Base-by-base conservation (phyloP, 371 early-diverging fungal species). In the Lichtheimia ornata region DNA sequence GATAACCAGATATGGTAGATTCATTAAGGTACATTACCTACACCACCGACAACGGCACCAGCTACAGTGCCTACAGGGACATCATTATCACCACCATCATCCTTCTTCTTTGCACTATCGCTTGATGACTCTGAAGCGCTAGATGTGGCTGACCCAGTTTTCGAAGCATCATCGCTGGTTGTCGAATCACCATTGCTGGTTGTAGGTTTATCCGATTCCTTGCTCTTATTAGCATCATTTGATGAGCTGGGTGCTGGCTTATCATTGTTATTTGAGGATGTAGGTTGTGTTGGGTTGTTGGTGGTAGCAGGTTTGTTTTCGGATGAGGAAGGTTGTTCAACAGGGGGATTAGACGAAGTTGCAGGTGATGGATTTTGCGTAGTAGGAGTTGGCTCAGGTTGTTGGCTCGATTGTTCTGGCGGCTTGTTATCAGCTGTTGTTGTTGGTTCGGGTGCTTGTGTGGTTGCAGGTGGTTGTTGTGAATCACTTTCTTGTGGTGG, bases 1-100 rank as follows among this genome's bases (percentile, higher is more conserved):
- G 35, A 35, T 35, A 35, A 35, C 35, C 35, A 6, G 11, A 35
- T 35, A 35, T 35, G 35, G 35, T 35, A 35, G 35, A 9, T 9
- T 9, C 6, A 50, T 20, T 44, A 20, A 22, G 6, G 45, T 44
- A 45, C 58, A 75, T 69, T 76, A 73, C 77, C 72, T 59, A 80
- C 64, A 50, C 73, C 71, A 59, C 77, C 77, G 25, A 79, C 69
- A 4, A 74, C 67, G 35, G 70, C 73, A 58, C 77, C 81, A 20
- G 63, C 71, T 59, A 79, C 66, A 6, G 67, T 50, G 44, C 69
- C 72, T n/a, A 70, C 69, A 14, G 66, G 70, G 42, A 49, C 62
- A 17, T 65, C 51, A 35, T 53, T 51, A 28, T 50, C 53, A 18
- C 40, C 53, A 18, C 40, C 56, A 17, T 53, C 35, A 12, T 63